phyloP scores from a whole-genome alignment of 306 rosid genomes.

The Purshia tridentata region DNA sequence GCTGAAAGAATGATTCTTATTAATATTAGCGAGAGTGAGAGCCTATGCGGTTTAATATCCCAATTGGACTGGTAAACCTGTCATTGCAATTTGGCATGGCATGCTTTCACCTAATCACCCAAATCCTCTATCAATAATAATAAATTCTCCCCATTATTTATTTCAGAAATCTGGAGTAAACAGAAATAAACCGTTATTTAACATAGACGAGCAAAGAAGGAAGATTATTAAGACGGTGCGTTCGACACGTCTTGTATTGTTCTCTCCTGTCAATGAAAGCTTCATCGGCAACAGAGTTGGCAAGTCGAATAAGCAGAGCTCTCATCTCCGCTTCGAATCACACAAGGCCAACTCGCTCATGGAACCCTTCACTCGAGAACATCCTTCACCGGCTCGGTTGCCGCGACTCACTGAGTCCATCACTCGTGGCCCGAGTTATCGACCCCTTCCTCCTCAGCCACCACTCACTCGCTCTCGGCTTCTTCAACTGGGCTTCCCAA shows the following conservation, averaged over 20 bases:
- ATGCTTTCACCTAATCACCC: too few relatives aligned
- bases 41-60: too few relatives aligned
- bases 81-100: too few relatives aligned
- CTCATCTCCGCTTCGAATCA: conserved; percentile 62
- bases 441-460: conserved; percentile 79
- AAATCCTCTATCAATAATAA: too few relatives aligned
- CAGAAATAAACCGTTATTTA: too few relatives aligned
- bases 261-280: conserved; percentile 33
- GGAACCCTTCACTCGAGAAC: conserved; percentile 68
- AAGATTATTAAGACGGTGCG: neutral
- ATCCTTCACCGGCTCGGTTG: conserved; percentile 59
- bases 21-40: too few relatives aligned
- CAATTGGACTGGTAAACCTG: too few relatives aligned
- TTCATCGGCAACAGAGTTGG: conserved; percentile 40
- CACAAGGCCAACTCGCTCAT: conserved; percentile 48
- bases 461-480: conserved; percentile 82
- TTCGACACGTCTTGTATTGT: neutral
- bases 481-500: conserved; percentile 94
- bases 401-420: conserved; percentile 60
- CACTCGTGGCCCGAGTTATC: conserved; percentile 71
- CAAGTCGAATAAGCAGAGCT: conserved; percentile 55
- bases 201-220: neutral
- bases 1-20: too few relatives aligned
- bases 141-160: too few relatives aligned
- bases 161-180: too few relatives aligned